These are phyloP conservation scores for Avena atlantica DNA, from an alignment of 176 grass and related monocot genomes.

Conservation along the genomic window DNA sequence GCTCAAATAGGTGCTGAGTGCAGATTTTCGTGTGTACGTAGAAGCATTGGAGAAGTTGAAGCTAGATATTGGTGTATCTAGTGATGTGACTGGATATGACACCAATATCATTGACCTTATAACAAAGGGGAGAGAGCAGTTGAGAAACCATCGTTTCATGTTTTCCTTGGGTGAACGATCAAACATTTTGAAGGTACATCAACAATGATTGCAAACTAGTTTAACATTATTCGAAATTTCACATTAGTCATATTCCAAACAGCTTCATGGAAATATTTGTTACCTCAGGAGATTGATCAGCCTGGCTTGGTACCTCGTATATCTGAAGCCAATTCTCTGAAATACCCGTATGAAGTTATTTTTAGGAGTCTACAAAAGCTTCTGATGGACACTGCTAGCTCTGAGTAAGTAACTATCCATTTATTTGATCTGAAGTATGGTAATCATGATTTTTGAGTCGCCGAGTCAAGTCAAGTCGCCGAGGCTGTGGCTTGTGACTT, in stretches of 20 bases:
- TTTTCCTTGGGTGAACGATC: slow-evolving; percentile 86
- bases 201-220: background rate
- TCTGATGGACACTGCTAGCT: slow-evolving; percentile 92
- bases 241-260: slow-evolving; percentile 11
- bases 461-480: too few species aligned
- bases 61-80: slow-evolving; percentile 60
- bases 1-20: slow-evolving; percentile 65
- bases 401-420: slow-evolving; percentile 62
- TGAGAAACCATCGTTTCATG: slow-evolving; percentile 68
- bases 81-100: slow-evolving; percentile 69
- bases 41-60: slow-evolving; percentile 80
- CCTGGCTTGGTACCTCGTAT: slow-evolving; percentile 80
- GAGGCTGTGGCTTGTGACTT: too few species aligned
- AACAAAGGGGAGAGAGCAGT: slow-evolving; percentile 65
- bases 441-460: too few species aligned
- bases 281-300: slow-evolving; percentile 74
- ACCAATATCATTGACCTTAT: slow-evolving; percentile 59
- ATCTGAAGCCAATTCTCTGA: slow-evolving; percentile 74
- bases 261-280: slow-evolving; percentile 24
- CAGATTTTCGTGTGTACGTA: slow-evolving; percentile 75
- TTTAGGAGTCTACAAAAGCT: slow-evolving; percentile 93
- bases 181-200: slow-evolving; percentile 84
- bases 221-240: background rate
- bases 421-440: background rate
- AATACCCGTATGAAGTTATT: slow-evolving; percentile 84